Evolutionary conservation across 2,329 filamentous ascomycete genomes (phyloP).

Genomic region (Stromatinia cepivora): DNA sequence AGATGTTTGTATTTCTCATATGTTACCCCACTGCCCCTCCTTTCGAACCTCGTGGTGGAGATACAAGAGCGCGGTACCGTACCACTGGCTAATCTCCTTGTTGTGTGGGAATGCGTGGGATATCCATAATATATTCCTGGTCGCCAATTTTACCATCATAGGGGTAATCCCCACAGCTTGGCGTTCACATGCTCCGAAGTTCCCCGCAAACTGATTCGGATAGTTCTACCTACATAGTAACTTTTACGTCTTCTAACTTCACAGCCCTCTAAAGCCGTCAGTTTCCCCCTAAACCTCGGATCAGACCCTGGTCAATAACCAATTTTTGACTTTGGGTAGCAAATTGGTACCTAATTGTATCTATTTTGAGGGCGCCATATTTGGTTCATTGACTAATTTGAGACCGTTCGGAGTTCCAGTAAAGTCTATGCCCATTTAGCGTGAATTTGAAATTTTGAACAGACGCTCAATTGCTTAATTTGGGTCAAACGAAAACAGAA

Average conservation of each 20-base stretch:
- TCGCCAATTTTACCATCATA: conserved; percentile 9
- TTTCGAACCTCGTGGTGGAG: neutral
- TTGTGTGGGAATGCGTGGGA: neutral
- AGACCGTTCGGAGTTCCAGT: neutral
- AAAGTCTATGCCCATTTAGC: neutral
- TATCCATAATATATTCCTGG: conserved; percentile 6
- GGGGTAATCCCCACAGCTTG: conserved; percentile 18
- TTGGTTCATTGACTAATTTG: conserved; percentile 5
- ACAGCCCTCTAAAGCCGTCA: neutral
- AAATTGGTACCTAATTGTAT: conserved; percentile 9
- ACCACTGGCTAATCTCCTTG: conserved; percentile 6
- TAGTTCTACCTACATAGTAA: neutral
- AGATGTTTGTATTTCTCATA: conserved; percentile 4
- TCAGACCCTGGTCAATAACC: neutral
- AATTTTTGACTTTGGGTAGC: neutral
- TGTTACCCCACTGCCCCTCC: neutral
- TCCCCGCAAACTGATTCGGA: conserved; percentile 22
- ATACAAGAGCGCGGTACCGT: conserved; percentile 1
- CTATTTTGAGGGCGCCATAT: neutral
- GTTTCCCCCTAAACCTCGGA: neutral
- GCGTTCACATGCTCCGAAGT: conserved; percentile 24
- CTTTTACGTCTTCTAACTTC: neutral
- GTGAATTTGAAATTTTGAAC: neutral
- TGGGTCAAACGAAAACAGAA: conserved; percentile 18
- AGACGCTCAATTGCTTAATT: neutral